phyloP scores from a whole-genome alignment of 768 basidiomycete species.

The Panus rudis region DNA sequence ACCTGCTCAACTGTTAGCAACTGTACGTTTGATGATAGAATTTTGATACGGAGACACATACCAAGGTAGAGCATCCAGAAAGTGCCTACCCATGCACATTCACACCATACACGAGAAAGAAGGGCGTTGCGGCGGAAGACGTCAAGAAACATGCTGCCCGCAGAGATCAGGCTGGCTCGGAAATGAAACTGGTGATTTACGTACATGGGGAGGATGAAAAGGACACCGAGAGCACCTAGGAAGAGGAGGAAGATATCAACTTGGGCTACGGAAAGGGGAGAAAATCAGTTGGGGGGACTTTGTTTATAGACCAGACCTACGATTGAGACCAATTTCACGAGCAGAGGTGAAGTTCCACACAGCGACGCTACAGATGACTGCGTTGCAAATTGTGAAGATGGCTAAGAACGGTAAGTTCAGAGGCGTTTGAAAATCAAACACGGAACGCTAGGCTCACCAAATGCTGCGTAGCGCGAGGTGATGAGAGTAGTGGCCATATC shows the following conservation, averaged over 20 bases:
- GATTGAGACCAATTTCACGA: conserved; percentile 24
- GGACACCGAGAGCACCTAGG: conserved; percentile 50
- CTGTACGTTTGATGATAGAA: neutral
- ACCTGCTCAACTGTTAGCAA: conserved; percentile 28
- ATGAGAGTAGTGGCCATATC: conserved; percentile 33
- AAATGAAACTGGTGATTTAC: conserved; percentile 16
- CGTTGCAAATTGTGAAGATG: conserved; percentile 57
- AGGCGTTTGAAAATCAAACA: neutral
- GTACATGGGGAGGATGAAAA: conserved; percentile 53
- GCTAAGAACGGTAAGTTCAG: conserved; percentile 28
- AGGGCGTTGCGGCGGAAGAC: conserved; percentile 43
- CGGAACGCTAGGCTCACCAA: conserved; percentile 33
- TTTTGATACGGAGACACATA: conserved; percentile 24
- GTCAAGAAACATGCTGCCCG: conserved; percentile 50
- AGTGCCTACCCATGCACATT: conserved; percentile 51
- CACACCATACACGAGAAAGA: conserved; percentile 65
- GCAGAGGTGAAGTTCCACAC: conserved; percentile 63
- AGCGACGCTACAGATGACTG: conserved; percentile 55
- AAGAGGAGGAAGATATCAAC: conserved; percentile 57
- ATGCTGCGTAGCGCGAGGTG: conserved; percentile 49
- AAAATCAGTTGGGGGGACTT: neutral
- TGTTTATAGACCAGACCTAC: conserved; percentile 27
- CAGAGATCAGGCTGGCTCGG: conserved; percentile 4
- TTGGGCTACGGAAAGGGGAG: conserved; percentile 27
- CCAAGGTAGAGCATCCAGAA: conserved; percentile 57